Evolutionary conservation across 2,329 filamentous ascomycete species (phyloP).

Genomic region (Cercospora canescens): DNA sequence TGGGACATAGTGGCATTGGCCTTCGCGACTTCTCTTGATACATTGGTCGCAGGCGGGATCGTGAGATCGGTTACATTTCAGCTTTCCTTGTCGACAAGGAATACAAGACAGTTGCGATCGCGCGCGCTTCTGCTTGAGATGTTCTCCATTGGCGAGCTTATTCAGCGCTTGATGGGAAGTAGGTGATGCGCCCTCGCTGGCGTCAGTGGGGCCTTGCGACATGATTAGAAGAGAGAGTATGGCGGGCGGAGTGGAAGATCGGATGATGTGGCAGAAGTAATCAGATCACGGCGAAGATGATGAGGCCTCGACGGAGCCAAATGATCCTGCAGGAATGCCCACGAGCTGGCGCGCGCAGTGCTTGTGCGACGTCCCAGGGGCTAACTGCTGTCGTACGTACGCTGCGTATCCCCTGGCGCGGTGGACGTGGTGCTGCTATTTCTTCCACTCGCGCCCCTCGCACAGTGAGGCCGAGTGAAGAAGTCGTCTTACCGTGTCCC

Average conservation of each 20-base stretch:
- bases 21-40: slow-evolving; percentile 36
- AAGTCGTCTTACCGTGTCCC: not conserved
- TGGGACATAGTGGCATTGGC: slow-evolving; percentile 35
- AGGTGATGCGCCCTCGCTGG: not conserved
- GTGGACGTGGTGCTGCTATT: not conserved
- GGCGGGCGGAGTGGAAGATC: not conserved
- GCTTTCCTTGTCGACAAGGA: slow-evolving; percentile 38
- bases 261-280: not conserved
- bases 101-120: slow-evolving; percentile 39
- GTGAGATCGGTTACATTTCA: slow-evolving; percentile 38
- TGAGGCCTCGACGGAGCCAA: not conserved
- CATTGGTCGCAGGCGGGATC: slow-evolving; percentile 41
- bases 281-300: not conserved
- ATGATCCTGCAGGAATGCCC: slow-evolving; percentile 9
- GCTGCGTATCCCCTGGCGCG: not conserved
- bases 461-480: not conserved
- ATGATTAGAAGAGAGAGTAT: not conserved
- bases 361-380: no score
- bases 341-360: not conserved
- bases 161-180: slow-evolving; percentile 15
- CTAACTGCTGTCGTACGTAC: no score
- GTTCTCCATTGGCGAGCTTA: slow-evolving; percentile 21
- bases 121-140: slow-evolving; percentile 38
- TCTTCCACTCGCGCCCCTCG: not conserved
- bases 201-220: not conserved